Evolutionary conservation across 1,139 yeast species (phyloP), one percentile per base, ranked within the genome.

Genomic region (Saccharomyces hybrid): DNA sequence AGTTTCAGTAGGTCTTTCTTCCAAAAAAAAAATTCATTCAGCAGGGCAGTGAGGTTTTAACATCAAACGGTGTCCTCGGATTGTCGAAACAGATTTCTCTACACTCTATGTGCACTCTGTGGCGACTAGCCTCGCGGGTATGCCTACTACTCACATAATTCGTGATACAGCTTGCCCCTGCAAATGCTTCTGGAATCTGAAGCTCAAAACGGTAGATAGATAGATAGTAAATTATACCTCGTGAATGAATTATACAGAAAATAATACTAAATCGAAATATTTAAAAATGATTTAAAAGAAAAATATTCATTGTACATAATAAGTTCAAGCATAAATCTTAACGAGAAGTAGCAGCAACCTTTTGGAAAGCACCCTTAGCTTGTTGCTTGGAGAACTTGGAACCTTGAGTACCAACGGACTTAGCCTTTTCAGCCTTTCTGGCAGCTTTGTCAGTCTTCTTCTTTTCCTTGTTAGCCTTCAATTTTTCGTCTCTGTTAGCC

Each of bases 331-430:
- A 38, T 38, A 38, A 38, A 38, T 38, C 25, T 86, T 88, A 89
- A 86, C 96, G 96, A 78, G 96, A 88, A 76, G 96, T 86, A 73
- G 96, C 95, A 73, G 85, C 88, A 73, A 89, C 96, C 82, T 88
- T 88, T 83, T 88, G 91, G 95, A 84, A 83, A 78, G 95, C 88
- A 83, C 95, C 95, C 82, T 86, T 87, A 75, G 87, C 86, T 77
- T 83, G 88, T 82, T 84, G 88, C 81, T 86, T 86, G 68, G 91
- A 84, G 73, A 84, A 76, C 78, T 80, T 82, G 64, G 80, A 67
- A 71, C 80, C 81, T 73, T 83, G 81, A 71, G 86, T 75, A 75
- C 87, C 90, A 77, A 86, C 93, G 72, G 78, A 76, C 78, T 84
- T 84, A 71, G 96, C 96, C 80, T 86, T 86, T 72, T 86, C 93